A percentile compares a stretch with the other conserved stretches of the same genome.
phyloP scores from a whole-genome alignment of 257 asterid species.

The Coffea canephora region DNA sequence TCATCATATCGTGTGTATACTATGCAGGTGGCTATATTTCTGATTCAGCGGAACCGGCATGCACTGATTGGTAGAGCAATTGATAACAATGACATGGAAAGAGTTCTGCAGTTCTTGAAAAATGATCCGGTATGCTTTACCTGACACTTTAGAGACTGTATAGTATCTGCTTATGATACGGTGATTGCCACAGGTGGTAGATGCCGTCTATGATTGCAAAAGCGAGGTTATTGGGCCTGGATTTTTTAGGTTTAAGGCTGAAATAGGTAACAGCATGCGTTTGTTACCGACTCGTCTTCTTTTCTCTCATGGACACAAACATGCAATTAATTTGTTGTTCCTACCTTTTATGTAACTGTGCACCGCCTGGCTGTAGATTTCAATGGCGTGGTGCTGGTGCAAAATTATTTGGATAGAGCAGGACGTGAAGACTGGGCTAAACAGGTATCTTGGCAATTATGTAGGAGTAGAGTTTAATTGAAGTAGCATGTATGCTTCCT shows the following conservation, averaged over 20 bases:
- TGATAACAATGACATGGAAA: slow-evolving; percentile 83
- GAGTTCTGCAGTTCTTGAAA: slow-evolving; percentile 74
- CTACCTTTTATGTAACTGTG: background rate
- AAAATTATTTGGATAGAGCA: slow-evolving; percentile 74
- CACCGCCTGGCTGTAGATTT: slow-evolving; percentile 51
- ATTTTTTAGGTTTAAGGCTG: slow-evolving; percentile 96
- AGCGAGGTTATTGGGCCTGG: slow-evolving; percentile 99
- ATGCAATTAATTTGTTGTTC: background rate
- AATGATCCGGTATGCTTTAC: slow-evolving; percentile 70
- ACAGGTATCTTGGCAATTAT: slow-evolving; percentile 46
- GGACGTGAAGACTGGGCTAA: slow-evolving; percentile 96
- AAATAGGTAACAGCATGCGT: slow-evolving; percentile 62
- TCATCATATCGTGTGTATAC: slow-evolving; percentile 14
- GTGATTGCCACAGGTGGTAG: slow-evolving; percentile 66
- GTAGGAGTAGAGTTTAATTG: background rate
- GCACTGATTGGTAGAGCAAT: slow-evolving; percentile 97
- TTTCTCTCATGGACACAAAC: background rate
- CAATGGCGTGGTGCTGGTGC: slow-evolving; percentile 93
- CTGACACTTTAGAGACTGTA: slow-evolving; percentile 13
- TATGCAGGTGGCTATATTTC: slow-evolving; percentile 86
- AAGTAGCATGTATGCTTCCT: background rate
- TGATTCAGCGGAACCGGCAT: slow-evolving; percentile 97
- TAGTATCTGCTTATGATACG: slow-evolving; percentile 18
- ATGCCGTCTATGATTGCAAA: slow-evolving; percentile 90
- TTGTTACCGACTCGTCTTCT: background rate